Conservation (phyloP, 495 filamentous ascomycete genomes). For the Tuber microsphaerosporum region DNA sequence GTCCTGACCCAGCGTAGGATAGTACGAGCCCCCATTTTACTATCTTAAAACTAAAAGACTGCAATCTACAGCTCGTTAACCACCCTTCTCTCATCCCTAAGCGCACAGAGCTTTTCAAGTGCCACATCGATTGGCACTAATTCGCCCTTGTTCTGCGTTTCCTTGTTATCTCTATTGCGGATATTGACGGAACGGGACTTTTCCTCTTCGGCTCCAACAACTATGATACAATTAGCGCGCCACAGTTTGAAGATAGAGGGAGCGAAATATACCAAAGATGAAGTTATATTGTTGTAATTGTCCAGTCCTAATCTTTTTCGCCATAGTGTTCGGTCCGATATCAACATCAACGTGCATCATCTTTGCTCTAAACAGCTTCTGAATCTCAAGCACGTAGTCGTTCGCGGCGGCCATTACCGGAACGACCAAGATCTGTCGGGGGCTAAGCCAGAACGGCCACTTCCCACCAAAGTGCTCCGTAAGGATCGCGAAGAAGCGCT, state of each 20-base stretch:
- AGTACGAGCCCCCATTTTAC: background rate
- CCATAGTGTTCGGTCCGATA: slow-evolving; percentile 80
- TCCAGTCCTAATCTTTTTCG: slow-evolving; percentile 88
- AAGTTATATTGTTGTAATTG: slow-evolving; percentile 89
- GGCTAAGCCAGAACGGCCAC: slow-evolving; percentile 97
- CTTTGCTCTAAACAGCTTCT: slow-evolving; percentile 49
- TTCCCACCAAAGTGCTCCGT: slow-evolving; percentile 94
- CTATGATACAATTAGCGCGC: slow-evolving; percentile 43
- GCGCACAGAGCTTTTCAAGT: slow-evolving; percentile 59
- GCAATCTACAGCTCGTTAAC: slow-evolving; percentile 21
- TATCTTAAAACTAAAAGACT: background rate
- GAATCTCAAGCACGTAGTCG: slow-evolving; percentile 81
- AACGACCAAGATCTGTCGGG: slow-evolving; percentile 83
- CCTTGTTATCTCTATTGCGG: slow-evolving; percentile 78
- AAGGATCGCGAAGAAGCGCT: slow-evolving; percentile 89
- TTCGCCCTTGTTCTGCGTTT: slow-evolving; percentile 67
- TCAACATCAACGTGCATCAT: slow-evolving; percentile 80
- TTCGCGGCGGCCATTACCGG: slow-evolving; percentile 80
- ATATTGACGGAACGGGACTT: slow-evolving; percentile 74
- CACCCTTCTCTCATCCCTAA: slow-evolving; percentile 55
- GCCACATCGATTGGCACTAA: slow-evolving; percentile 70
- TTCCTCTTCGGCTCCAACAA: slow-evolving; percentile 78
- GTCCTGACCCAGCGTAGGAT: background rate
- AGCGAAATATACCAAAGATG: slow-evolving; percentile 59
- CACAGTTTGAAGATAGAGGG: background rate